Percentiles rank a stretch among this genome's conserved stretches.
Conservation (phyloP, 2,329 filamentous ascomycete genomes). For the Corniculantispora saksenae region DNA sequence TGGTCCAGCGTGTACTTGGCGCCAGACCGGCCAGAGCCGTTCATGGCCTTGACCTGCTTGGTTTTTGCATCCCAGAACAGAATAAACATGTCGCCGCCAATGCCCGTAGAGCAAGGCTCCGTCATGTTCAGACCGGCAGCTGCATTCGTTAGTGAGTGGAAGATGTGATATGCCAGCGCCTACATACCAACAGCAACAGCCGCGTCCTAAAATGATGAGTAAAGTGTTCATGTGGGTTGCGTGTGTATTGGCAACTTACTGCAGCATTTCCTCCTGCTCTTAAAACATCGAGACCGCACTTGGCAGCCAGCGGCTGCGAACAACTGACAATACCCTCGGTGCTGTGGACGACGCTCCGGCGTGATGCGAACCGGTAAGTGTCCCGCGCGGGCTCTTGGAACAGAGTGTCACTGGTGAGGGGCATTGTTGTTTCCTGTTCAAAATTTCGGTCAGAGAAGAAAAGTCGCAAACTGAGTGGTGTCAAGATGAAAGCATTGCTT, state of each 20-base stretch:
- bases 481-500: background rate
- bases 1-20: slow-evolving; percentile 67
- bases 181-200: slow-evolving; percentile 81
- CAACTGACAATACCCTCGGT: slow-evolving; percentile 89
- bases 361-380: slow-evolving; percentile 71
- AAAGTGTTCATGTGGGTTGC: background rate
- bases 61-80: slow-evolving; percentile 85
- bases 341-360: slow-evolving; percentile 90
- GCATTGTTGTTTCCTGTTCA: slow-evolving; percentile 39
- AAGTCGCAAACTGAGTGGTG: background rate
- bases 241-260: slow-evolving; percentile 51
- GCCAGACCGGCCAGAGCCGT: slow-evolving; percentile 87
- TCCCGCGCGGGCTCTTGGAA: slow-evolving; percentile 47
- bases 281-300: slow-evolving; percentile 84
- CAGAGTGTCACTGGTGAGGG: slow-evolving; percentile 48
- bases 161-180: background rate
- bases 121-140: slow-evolving; percentile 92
- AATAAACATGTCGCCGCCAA: slow-evolving; percentile 97
- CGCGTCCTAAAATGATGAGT: slow-evolving; percentile 67
- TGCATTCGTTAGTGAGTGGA: slow-evolving; percentile 32
- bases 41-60: slow-evolving; percentile 80
- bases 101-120: slow-evolving; percentile 89
- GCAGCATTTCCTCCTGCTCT: slow-evolving; percentile 89
- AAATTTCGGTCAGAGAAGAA: background rate
- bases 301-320: slow-evolving; percentile 84